Evolutionary conservation across 2,329 filamentous ascomycete genomes (phyloP).

Genomic region (Pseudogymnoascus sp.): DNA sequence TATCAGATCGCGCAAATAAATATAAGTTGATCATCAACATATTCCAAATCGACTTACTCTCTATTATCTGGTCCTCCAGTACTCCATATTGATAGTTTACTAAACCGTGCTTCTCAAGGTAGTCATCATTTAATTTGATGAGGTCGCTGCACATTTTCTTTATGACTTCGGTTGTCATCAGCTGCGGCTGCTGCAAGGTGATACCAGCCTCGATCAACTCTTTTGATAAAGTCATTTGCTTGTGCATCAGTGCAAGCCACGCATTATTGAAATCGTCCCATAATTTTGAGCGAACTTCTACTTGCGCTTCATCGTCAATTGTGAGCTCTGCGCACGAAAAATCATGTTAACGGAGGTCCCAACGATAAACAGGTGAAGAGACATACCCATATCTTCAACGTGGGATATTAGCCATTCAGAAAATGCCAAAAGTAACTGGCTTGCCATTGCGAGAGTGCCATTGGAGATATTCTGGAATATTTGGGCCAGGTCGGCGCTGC

Average conservation of each 20-base stretch:
- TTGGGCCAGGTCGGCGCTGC: conserved; percentile 23
- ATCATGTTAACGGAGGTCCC: conserved; percentile 24
- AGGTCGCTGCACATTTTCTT: conserved; percentile 77
- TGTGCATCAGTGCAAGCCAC: conserved; percentile 78
- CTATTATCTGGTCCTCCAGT: conserved; percentile 86
- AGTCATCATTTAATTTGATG: conserved; percentile 67
- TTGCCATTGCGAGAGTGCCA: conserved; percentile 52
- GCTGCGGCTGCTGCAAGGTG: conserved; percentile 48
- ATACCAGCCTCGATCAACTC: conserved; percentile 51
- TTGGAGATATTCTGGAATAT: conserved; percentile 56
- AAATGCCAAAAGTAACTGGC: conserved; percentile 49
- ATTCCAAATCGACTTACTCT: conserved; percentile 49
- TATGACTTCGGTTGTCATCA: conserved; percentile 62
- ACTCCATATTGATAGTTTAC: conserved; percentile 97
- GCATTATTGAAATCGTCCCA: conserved; percentile 95
- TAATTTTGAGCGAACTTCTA: conserved; percentile 69
- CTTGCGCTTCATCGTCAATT: conserved; percentile 69
- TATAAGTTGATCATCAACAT: neutral
- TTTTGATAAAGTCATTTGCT: conserved; percentile 64
- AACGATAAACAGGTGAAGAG: conserved; percentile 23
- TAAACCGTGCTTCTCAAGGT: conserved; percentile 81
- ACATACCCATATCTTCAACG: conserved; percentile 58
- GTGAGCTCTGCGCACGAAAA: conserved; percentile 60
- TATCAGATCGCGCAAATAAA: neutral
- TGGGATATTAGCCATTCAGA: conserved; percentile 61